Percentiles rank a stretch among this genome's conserved stretches.
Conservation (phyloP, 2,329 filamentous ascomycete species). For the Penicillium sp. region DNA sequence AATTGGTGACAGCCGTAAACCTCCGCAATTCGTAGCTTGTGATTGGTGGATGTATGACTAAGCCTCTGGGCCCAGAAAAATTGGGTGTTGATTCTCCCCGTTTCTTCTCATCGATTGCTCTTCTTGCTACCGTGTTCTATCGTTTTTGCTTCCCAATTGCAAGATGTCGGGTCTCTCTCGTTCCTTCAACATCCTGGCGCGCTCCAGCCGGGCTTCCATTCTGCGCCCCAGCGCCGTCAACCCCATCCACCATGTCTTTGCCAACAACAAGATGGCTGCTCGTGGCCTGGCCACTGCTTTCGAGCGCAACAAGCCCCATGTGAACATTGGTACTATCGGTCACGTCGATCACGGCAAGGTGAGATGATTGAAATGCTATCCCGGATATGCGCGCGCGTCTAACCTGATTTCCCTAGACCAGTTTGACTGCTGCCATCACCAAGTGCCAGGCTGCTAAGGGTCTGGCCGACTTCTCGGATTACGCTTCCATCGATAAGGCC, state of each 20-base stretch:
- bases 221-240: slow-evolving; percentile 67
- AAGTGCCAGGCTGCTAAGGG: slow-evolving; percentile 97
- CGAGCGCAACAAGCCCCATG: slow-evolving; percentile 92
- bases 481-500: slow-evolving; percentile 97
- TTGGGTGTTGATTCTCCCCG: slow-evolving; percentile 31
- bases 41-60: slow-evolving; percentile 43
- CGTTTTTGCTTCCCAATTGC: slow-evolving; percentile 35
- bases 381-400: slow-evolving; percentile 5
- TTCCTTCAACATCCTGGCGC: slow-evolving; percentile 74
- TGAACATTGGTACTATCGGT: slow-evolving; percentile 98
- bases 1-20: slow-evolving; percentile 2
- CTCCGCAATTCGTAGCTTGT: slow-evolving; percentile 11
- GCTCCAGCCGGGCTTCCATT: slow-evolving; percentile 75
- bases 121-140: slow-evolving; percentile 26
- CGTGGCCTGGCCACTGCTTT: slow-evolving; percentile 66
- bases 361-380: slow-evolving; percentile 25
- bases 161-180: slow-evolving; percentile 81
- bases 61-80: slow-evolving; percentile 35
- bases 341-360: slow-evolving; percentile 99
- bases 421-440: slow-evolving; percentile 96
- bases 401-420: slow-evolving; percentile 65
- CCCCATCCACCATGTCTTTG: slow-evolving; percentile 66
- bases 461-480: slow-evolving; percentile 90
- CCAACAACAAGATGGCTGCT: slow-evolving; percentile 45
- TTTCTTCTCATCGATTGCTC: slow-evolving; percentile 27